Evolutionary conservation across 495 filamentous ascomycete species (phyloP).

Genomic region (Hypoxylon crocopeplum): DNA sequence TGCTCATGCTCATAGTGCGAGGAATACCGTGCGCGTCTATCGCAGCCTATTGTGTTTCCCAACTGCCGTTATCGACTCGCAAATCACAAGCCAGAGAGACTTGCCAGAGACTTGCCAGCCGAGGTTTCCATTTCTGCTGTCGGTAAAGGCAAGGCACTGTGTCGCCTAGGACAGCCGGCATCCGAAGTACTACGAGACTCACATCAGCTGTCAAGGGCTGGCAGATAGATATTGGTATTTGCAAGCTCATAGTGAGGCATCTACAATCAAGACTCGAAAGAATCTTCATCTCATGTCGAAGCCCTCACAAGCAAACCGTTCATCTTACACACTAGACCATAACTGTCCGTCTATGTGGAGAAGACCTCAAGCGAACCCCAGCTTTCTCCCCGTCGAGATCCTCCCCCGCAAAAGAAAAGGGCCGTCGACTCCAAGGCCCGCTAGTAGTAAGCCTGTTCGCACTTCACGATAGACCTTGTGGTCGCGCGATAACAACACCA

Average conservation of each 20-base stretch:
- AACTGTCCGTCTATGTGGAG: constrained; percentile 10
- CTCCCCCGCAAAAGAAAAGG: constrained; percentile 30
- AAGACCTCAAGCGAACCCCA: constrained; percentile 31
- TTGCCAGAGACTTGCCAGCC: constrained; percentile 19
- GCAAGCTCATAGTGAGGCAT: no score
- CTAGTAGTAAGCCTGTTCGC: constrained; percentile 22
- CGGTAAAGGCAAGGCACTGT: constrained; percentile 25
- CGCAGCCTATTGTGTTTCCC: constrained; percentile 11
- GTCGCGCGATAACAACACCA: constrained; percentile 13
- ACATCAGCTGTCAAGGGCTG: constrained; percentile 4
- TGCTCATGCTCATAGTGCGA: constrained; percentile 27
- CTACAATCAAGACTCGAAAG: no score
- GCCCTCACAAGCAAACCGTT: neutral
- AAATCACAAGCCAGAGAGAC: constrained; percentile 24
- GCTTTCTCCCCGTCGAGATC: constrained; percentile 13
- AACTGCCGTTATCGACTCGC: constrained; percentile 26
- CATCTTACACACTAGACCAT: neutral
- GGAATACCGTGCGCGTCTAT: constrained; percentile 14
- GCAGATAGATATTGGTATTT: neutral
- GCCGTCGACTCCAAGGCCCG: constrained; percentile 10
- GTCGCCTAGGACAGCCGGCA: constrained; percentile 10
- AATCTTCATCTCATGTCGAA: no score
- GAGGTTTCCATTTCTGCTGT: constrained; percentile 28
- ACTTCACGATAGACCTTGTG: constrained; percentile 9
- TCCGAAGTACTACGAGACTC: constrained; percentile 4